Base-by-base conservation (phyloP, 2,329 filamentous ascomycete genomes). In the Ascochyta pisi region DNA sequence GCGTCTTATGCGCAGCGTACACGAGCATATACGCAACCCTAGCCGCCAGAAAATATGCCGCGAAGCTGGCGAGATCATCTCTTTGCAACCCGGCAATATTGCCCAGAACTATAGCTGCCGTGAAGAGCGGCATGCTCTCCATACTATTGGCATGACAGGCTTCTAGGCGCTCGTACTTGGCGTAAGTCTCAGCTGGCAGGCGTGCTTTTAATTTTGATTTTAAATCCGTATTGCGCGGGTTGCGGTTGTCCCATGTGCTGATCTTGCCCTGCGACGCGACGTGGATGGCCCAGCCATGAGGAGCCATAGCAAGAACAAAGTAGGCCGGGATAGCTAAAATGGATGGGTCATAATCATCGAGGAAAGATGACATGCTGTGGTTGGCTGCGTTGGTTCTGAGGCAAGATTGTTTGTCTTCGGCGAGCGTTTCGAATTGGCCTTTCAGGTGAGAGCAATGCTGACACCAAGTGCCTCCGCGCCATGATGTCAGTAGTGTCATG, bases 101-200 rank as follows among this genome's bases (percentile, higher is more conserved):
- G 0, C 77, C 79, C 5, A 78, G 66, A 13, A 81, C 67, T 8
- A 82, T 69, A 2, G 79, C 77, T 1, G 77, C 72, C 9, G 77
- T 64, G 57, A 81, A 82, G 8, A 82, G 58, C 1, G 79, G 77
- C 50, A 82, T 67, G 48, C 77, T 80, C 50, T 83, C 79, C 58
- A 81, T 70, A 26, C 75, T 74, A 61, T 82, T 82, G 26, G 74
- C 69, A 58, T 81, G 78, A 31, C 78, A 81, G 5, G 77, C 73
- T 55, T 79, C 74, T 22, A 76, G 71, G 37, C 80, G 78, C 66
- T 82, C 79, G 48, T 74, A 82, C 7, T 66, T 71, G 12, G 72
- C 76, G 57, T 75, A 80, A 5, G 65, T 68, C 13, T 73, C 69
- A 0, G 74, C 60, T 9, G 74, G 64, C 3, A 80, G 69, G 5